Percentiles rank a stretch among this genome's conserved stretches.
Evolutionary conservation across 1,284 basidiomycete species (phyloP).

Genomic region (Fereydounia khargensis): DNA sequence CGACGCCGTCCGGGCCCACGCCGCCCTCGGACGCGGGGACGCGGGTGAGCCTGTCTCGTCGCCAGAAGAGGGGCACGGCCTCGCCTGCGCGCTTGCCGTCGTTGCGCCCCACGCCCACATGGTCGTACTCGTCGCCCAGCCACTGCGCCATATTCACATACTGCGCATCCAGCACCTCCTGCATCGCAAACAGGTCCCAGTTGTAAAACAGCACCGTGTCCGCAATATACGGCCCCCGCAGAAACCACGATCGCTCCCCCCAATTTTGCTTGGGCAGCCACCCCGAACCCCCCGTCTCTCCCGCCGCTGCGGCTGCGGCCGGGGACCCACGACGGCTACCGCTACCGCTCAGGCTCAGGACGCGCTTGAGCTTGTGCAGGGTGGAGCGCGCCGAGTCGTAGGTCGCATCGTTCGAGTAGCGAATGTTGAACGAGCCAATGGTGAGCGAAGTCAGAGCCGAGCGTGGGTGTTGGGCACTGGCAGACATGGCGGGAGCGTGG

Average conservation of each 20-base stretch:
- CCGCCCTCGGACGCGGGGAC: constrained; percentile 21
- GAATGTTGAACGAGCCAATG: constrained; percentile 32
- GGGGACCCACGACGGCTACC: background rate
- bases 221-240: constrained; percentile 21
- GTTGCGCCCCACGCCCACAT: constrained; percentile 31
- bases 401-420: constrained; percentile 16
- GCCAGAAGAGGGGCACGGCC: constrained; percentile 39
- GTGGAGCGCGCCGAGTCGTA: constrained; percentile 10
- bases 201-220: constrained; percentile 29
- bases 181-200: constrained; percentile 38
- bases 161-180: constrained; percentile 38
- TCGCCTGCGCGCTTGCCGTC: constrained; percentile 28
- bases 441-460: constrained; percentile 7
- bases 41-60: constrained; percentile 16
- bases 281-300: constrained; percentile 4
- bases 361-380: constrained; percentile 1
- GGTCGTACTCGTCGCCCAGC: constrained; percentile 25
- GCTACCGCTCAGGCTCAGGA: background rate
- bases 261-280: constrained; percentile 16
- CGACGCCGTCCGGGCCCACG: constrained; percentile 23
- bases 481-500: too few relatives aligned
- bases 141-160: constrained; percentile 7
- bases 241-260: constrained; percentile 28
- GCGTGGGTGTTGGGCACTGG: background rate
- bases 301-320: too few relatives aligned